Evolutionary conservation across 2,329 filamentous ascomycete species (phyloP).

Genomic region (Calonectria fujianensis): DNA sequence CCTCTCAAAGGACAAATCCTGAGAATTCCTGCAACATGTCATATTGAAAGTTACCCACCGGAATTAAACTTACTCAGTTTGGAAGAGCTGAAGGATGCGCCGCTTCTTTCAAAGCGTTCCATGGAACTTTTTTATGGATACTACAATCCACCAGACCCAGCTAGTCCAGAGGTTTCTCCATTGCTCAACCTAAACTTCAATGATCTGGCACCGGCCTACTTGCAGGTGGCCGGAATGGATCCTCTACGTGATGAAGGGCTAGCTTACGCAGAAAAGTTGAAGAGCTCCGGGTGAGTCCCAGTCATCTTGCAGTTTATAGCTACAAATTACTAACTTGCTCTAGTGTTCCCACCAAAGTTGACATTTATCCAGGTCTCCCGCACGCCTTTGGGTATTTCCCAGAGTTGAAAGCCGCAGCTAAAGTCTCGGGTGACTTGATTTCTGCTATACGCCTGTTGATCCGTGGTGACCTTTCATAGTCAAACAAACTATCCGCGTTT

Average conservation of each 20-base stretch:
- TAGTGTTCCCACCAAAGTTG: conserved; percentile 21
- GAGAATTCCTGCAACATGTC: conserved; percentile 27
- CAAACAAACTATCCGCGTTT: not conserved
- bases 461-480: not conserved
- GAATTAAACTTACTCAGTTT: conserved; percentile 14
- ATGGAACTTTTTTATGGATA: conserved; percentile 31
- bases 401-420: not conserved
- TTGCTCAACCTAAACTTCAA: conserved; percentile 16
- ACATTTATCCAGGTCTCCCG: conserved; percentile 26
- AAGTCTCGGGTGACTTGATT: not conserved
- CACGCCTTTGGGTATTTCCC: conserved; percentile 32
- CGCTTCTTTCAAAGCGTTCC: conserved; percentile 17
- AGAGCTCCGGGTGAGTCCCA: not conserved
- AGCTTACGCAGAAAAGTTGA: conserved; percentile 20
- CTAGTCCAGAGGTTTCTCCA: conserved; percentile 21
- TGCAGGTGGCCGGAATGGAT: conserved; percentile 27
- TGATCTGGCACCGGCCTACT: conserved; percentile 22
- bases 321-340: not conserved
- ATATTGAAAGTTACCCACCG: conserved; percentile 19
- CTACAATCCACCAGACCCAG: conserved; percentile 11
- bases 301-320: not conserved
- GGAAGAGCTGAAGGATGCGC: conserved; percentile 22
- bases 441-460: not conserved
- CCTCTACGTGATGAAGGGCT: conserved; percentile 27
- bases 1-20: conserved; percentile 21